Evolutionary conservation across 2,329 filamentous ascomycete species (phyloP), one percentile per base, ranked within the genome.

Genomic region (Cladosporium oxysporum): DNA sequence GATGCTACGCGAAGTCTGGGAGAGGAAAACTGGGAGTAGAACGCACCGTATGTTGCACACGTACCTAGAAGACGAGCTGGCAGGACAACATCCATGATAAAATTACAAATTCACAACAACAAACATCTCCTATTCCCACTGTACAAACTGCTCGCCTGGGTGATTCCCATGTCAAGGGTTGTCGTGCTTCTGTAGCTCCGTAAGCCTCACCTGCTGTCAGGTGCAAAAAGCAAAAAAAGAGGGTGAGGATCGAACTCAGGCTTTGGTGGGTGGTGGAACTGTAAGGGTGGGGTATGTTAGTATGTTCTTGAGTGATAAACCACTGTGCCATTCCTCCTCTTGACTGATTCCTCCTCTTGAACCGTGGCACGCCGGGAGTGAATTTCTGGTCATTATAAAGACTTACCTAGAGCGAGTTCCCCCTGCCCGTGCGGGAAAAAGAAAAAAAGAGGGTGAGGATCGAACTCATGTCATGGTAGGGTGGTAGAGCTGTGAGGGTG

Each of bases 151-250:
- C 41, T 21, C n/a, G n/a, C 8, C 5, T 47, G 8, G 10, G 41
- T 47, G 41, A n/a, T 47, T 6, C 41, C n/a, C n/a, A 47, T 47
- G 8, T 21, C n/a, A 12, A 47, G 6, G 2, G 18, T 7, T 44
- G 2, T n/a, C 37, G 18, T 44, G 37, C 7, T n/a, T n/a, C 18
- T 8, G 18, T n/a, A 41, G 5, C 35, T 6, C 35, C 33, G 33
- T 14, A 35, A 35, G 33, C 3, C 33, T 5, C 14, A 35, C 33
- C 33, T 14, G 12, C 12, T 14, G 33, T 14, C 33, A 35, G 33
- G 53, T 35, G 53, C 16, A 35, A 57, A 57, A 57, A 57, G 23
- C 29, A n/a, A 57, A 35, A 55, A 57, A 53, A 55, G 28, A 55
- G 11, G 28, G 21, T 57, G 53, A 33, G 52, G 21, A 47, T 55